Base-by-base conservation (phyloP, 495 filamentous ascomycete species). In the Aspergillus affinis region DNA sequence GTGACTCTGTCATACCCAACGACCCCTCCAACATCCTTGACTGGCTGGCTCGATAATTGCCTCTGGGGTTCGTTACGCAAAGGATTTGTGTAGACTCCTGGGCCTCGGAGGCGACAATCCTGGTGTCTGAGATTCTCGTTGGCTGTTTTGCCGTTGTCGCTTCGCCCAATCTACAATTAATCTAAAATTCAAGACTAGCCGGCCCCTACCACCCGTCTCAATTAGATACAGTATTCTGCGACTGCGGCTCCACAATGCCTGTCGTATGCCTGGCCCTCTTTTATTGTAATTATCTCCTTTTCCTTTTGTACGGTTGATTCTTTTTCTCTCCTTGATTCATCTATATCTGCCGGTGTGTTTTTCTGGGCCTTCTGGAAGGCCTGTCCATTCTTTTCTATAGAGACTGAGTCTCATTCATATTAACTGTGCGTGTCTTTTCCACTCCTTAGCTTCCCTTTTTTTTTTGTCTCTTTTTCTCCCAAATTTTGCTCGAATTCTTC, bases 281-380 rank as follows among this genome's bases (percentile, higher is more conserved):
- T 30, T 51, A 62, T 46, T 44, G 19, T n/a, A 47, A 27, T 51
- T 17, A 18, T 23, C 51, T 56, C 55, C 58, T 52, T 60, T 54
- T 57, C 56, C 32, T 58, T 58, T 13, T 55, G 30, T 45, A 56
- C 48, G 59, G 54, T 51, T 51, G 55, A 19, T n/a, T 52, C 57
- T 63, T 52, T 52, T 54, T 59, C 55, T 36, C 51, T 61, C 63
- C 61, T 53, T 61, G 55, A 55, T 56, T 21, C 55, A 60, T 21
- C 51, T 55, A 56, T 10, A 15, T 15, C 13, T 10, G 13, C 36
- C 36, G 60, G 70, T 36, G 70, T 36, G 4, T 63, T 58, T 63
- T 51, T 61, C 60, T 69, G 51, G 64, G 77, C 66, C 74, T 76
- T 81, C 75, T 74, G 77, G 79, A 80, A 81, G 75, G 75, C 74